A percentile compares a stretch with the other conserved stretches of the same genome.
Conservation (phyloP, 176 grass and related monocot species). For the Guadua angustifolia region DNA sequence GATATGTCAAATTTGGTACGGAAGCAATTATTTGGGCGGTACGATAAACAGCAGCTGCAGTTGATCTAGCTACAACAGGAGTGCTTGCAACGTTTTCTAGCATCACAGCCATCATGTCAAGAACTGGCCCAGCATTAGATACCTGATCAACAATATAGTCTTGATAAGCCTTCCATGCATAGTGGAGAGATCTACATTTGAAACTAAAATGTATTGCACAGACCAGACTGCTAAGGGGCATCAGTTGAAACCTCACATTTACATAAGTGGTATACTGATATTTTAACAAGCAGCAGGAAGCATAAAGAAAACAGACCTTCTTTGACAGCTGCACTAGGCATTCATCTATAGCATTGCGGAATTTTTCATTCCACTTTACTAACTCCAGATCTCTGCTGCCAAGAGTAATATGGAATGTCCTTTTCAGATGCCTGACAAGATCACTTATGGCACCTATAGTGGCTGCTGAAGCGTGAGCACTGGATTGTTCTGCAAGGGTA, state of each 20-base stretch:
- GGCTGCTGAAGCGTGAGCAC: conserved; percentile 69
- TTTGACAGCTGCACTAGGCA: conserved; percentile 87
- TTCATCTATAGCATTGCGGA: conserved; percentile 76
- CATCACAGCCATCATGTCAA: conserved; percentile 99
- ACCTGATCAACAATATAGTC: conserved; percentile 66
- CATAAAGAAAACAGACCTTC: conserved; percentile 68
- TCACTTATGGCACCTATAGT: conserved; percentile 95
- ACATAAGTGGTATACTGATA: not conserved
- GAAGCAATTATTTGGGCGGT: conserved; percentile 98
- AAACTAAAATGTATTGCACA: conserved; percentile 30
- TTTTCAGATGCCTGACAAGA: conserved; percentile 96
- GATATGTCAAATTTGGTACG: conserved; percentile 90
- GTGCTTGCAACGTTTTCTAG: conserved; percentile 86
- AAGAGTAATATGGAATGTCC: conserved; percentile 84
- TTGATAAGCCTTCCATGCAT: conserved; percentile 38
- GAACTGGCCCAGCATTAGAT: conserved; percentile 95
- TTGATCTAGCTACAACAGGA: conserved; percentile 81
- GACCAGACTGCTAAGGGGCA: conserved; percentile 19
- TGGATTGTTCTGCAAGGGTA: conserved; percentile 81
- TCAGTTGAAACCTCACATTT: conserved; percentile 35
- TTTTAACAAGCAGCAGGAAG: conserved; percentile 29
- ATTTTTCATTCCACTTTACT: conserved; percentile 79
- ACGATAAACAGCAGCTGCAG: conserved; percentile 88
- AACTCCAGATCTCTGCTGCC: conserved; percentile 68
- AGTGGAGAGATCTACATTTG: conserved; percentile 8